Percentiles rank a stretch among this genome's conserved stretches.
phyloP scores from a whole-genome alignment of 1,284 basidiomycete species.

The Ceratobasidium papillatum region DNA sequence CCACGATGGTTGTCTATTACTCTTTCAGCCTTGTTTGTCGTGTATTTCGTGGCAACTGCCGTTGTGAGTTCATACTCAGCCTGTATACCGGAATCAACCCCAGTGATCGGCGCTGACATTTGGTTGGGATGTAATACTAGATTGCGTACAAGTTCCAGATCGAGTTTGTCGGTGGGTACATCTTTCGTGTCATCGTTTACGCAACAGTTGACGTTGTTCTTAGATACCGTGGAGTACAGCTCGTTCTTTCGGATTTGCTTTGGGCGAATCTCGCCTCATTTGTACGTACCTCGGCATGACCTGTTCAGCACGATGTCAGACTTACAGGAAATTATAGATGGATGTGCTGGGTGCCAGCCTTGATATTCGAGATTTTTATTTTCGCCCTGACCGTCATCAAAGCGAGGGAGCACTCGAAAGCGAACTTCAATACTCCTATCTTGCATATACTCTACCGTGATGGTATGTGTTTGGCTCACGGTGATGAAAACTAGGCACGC shows the following conservation, averaged over 20 bases:
- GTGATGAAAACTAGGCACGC: not conserved
- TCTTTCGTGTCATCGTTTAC: not conserved
- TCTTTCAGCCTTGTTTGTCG: not conserved
- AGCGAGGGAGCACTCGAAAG: slow-evolving; percentile 26
- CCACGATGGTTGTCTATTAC: slow-evolving; percentile 19
- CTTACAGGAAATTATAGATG: not conserved
- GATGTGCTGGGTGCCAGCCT: slow-evolving; percentile 38
- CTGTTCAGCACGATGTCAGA: not conserved
- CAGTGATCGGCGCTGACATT: too few relatives aligned
- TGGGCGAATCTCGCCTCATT: slow-evolving; percentile 8
- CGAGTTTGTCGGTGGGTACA: not conserved
- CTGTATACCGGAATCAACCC: too few relatives aligned
- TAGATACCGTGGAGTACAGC: slow-evolving; percentile 6
- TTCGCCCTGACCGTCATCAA: slow-evolving; percentile 37
- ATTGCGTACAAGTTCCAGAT: slow-evolving; percentile 15
- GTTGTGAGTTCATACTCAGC: slow-evolving; percentile 1
- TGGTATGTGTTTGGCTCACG: slow-evolving; percentile 15
- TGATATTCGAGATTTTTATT: slow-evolving; percentile 39
- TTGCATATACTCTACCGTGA: slow-evolving; percentile 41
- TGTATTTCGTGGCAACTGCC: not conserved
- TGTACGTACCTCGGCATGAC: not conserved
- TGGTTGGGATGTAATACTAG: not conserved
- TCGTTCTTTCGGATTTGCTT: slow-evolving; percentile 8
- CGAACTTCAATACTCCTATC: slow-evolving; percentile 33
- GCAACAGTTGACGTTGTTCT: not conserved